Conservation (phyloP, 176 grass and related monocot genomes). For the Poa pratensis region DNA sequence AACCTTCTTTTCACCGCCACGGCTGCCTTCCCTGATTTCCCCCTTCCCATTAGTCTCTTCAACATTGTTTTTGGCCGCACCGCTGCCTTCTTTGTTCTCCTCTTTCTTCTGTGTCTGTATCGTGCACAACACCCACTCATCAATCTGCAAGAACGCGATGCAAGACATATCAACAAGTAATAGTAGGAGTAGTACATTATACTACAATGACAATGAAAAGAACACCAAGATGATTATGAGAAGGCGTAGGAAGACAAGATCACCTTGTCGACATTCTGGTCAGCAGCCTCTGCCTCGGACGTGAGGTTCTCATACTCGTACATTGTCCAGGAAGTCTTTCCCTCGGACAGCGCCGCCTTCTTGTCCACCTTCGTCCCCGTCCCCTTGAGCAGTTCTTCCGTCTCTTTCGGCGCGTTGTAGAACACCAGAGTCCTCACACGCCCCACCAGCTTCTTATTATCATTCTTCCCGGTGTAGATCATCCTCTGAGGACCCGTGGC, state of each 20-base stretch:
- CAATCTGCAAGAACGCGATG: conserved; percentile 20
- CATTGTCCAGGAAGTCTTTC: conserved; percentile 41
- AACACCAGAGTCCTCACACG: conserved; percentile 25
- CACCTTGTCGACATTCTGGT: background rate
- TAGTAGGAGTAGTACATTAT: background rate
- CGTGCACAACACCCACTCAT: conserved; percentile 24
- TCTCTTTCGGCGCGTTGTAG: conserved; percentile 15
- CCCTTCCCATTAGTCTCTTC: background rate
- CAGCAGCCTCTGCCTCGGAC: background rate
- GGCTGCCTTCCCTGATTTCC: background rate
- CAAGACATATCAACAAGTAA: background rate
- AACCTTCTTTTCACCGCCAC: background rate
- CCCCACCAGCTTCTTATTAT: background rate
- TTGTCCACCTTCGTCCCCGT: background rate
- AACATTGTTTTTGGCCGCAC: background rate
- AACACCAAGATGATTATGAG: background rate
- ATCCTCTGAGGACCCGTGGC: conserved; percentile 16
- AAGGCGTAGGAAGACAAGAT: no score
- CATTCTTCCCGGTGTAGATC: background rate
- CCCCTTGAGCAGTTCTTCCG: no score
- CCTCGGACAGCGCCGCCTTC: background rate
- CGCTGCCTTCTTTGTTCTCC: background rate
- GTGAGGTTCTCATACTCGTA: conserved; percentile 42
- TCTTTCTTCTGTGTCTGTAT: conserved; percentile 36
- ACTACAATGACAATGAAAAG: background rate